Base-by-base conservation (phyloP, 345 rosid genomes). In the Salix koriyanagi region DNA sequence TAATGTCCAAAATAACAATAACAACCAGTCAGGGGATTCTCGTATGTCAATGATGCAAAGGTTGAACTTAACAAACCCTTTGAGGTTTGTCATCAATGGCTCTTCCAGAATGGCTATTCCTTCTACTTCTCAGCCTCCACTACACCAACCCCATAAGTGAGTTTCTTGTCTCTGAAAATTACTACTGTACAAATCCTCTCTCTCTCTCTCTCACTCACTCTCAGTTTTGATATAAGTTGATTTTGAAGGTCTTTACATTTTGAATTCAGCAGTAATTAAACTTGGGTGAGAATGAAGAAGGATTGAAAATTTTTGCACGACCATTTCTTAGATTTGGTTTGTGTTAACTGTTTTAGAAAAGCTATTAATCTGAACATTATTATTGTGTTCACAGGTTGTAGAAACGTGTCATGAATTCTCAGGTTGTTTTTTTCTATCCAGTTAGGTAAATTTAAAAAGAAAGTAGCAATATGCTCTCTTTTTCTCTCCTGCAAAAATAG, bases 141-240 rank as follows among this genome's bases (percentile, higher is more conserved):
- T 73, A 88, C 90, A 3, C 97, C 93, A 46, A 89, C 97, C 74
- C 89, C 93, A 60, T 94, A 90, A 81, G 99, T 93, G 85, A 80
- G 87, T 70, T 62, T 1, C 2, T n/a, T 37, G 67, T 2, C 37
- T 76, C 13, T 18, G 6, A 34, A 19, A 54, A 54, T 54, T 19
- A 54, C 60, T 54, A 18, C 10, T 7, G 66, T 44, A 19, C 42
- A 25, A 19, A 48, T 13, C 36, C 25, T 25, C 25, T 25, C 16
- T 34, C 65, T 34, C 65, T 60, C 73, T 66, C 34, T 7, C 5
- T 25, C 32, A 30, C 16, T 34, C 65, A 50, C 73, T 66, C 34
- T 7, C 5, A 36, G 37, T 66, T 61, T 28, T 62, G 18, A 26
- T 76, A 11, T 58, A 26, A 10, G 41, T 54, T n/a, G 23, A 69